Conservation (phyloP, 192 early-diverging fungal genomes). For the Phlyctochytrium planicorne region DNA sequence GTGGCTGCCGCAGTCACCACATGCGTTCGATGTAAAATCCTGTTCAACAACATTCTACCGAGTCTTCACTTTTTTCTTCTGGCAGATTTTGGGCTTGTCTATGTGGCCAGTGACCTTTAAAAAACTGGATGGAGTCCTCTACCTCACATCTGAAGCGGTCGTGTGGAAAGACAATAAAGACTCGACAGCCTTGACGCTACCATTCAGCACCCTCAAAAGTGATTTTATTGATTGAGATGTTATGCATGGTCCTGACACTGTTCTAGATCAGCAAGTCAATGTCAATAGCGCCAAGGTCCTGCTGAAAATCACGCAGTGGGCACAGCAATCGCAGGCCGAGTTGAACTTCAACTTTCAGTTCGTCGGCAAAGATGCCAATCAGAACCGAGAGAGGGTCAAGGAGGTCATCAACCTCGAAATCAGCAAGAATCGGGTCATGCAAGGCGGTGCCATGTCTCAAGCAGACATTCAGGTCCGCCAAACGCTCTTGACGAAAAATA, state of each 20-base stretch:
- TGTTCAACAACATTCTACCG: too few relatives aligned
- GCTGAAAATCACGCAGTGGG: conserved; percentile 50
- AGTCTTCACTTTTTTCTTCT: too few relatives aligned
- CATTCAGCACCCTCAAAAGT: conserved; percentile 1
- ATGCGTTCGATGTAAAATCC: too few relatives aligned
- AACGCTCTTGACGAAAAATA: conserved; percentile 64
- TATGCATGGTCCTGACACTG: not conserved
- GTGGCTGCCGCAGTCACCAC: too few relatives aligned
- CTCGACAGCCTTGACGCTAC: not conserved
- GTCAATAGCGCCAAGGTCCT: conserved; percentile 39
- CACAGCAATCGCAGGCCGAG: conserved; percentile 35
- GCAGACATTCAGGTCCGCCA: conserved; percentile 65
- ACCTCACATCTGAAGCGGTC: not conserved
- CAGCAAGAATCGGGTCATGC: conserved; percentile 20
- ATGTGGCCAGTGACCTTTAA: not conserved
- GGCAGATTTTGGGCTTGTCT: too few relatives aligned
- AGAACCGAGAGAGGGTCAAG: conserved; percentile 49
- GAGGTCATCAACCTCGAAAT: conserved; percentile 45
- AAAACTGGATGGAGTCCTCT: conserved; percentile 1
- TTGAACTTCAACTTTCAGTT: conserved; percentile 44
- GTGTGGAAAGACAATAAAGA: not conserved
- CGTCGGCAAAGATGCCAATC: conserved; percentile 39
- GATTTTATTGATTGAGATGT: not conserved
- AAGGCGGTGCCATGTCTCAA: conserved; percentile 35
- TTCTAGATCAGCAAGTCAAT: not conserved